Evolutionary conservation across 257 asterid species (phyloP).

Genomic region (Solanum chmielewskii): DNA sequence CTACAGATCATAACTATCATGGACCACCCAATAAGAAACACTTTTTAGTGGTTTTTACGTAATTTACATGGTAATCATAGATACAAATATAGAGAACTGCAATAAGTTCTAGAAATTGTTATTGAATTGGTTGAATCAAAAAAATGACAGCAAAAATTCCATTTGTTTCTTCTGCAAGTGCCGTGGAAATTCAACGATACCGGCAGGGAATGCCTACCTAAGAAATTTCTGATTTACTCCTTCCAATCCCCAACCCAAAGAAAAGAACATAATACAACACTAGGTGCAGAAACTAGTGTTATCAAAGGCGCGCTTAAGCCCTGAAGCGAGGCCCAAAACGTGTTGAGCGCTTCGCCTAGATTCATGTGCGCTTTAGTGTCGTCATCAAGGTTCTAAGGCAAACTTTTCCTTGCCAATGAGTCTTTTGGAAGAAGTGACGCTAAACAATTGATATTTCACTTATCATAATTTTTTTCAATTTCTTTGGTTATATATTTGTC

Average conservation of each 20-base stretch:
- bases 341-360: too few relatives aligned
- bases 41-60: not conserved
- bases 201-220: not conserved
- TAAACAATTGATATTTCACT: too few relatives aligned
- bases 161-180: not conserved
- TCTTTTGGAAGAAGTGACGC: too few relatives aligned
- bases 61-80: not conserved
- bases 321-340: too few relatives aligned
- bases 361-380: too few relatives aligned
- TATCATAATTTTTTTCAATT: too few relatives aligned
- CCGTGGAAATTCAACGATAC: not conserved
- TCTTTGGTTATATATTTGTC: too few relatives aligned
- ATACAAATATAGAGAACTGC: not conserved
- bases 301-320: too few relatives aligned
- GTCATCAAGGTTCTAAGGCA: too few relatives aligned
- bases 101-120: not conserved
- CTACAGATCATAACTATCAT: not conserved
- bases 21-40: not conserved
- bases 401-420: too few relatives aligned
- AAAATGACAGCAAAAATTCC: not conserved
- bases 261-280: not conserved
- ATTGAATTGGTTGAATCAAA: not conserved
- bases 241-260: not conserved
- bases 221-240: not conserved
- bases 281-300: not conserved